Evolutionary conservation across 1,139 yeast genomes (phyloP), one percentile per base, ranked within the genome.

Genomic region (Diutina neorugosa): DNA sequence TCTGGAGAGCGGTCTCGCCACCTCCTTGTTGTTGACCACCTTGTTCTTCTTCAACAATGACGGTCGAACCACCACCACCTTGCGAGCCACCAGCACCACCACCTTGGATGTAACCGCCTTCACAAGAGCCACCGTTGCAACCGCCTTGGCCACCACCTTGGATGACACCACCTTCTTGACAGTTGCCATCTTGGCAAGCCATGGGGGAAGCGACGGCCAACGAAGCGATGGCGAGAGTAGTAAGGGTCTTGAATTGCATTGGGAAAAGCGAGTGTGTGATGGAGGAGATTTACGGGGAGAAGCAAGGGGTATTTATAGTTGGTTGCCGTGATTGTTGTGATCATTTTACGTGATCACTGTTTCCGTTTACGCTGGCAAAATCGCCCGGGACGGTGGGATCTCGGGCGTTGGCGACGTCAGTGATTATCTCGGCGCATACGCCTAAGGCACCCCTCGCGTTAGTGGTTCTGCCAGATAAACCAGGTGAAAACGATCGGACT

Each of bases 221-320:
- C 31, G 48, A 23, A 34, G 48, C 48, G 19, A 44, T 44, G 14
- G 48, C 48, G 48, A 44, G 19, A 11, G 48, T 44, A 19, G 48
- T 14, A 21, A 44, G 19, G 21, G 34, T 23, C 48, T 44, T 44
- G 48, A 8, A 44, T 44, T 44, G 48, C 48, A 44, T 44, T 23
- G 34, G 21, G 14, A 44, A 16, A 23, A 23, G 25, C n/a, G n/a
- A 31, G 37, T 31, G 37, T 11, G 37, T 31, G 25, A 4, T 23
- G 37, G 37, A 31, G 14, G 37, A 11, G 12, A 31, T 1, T 8
- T 4, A 14, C 1, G 16, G 37, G n/a, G 37, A 14, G 14, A 31
- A 11, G 12, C n/a, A 14, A 4, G 37, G 37, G 7, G 25, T 31
- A 31, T 31, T 31, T 31, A 31, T 31, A 31, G 25, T 23, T 23